Evolutionary conservation across 306 rosid species (phyloP), one percentile per base, ranked within the genome.

Genomic region (Citrullus colocynthis): DNA sequence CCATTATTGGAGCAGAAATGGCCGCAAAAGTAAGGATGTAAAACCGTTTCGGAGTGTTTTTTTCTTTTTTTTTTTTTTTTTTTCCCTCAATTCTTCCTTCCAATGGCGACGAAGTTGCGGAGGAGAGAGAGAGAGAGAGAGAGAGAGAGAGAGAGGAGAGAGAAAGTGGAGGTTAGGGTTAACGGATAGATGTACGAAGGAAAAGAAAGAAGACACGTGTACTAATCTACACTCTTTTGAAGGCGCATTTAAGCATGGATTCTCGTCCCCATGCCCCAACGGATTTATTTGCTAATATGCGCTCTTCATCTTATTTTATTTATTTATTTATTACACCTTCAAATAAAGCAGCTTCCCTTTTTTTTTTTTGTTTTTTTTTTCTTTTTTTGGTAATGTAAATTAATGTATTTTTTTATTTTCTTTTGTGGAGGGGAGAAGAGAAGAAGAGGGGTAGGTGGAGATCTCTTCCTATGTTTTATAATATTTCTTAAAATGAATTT

Each of bases 121-220:
- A 72, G 54, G 21, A 6, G 48, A 59, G 81, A 82, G 86, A 82
- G 81, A 69, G 77, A 56, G 83, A 54, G 3, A 49, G 24, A 24
- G 24, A 24, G 24, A 74, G 76, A 63, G 83, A 82, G 49, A 79
- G 82, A 2, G 34, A 21, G 20, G 76, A 45, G 74, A 60, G 78
- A 62, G 82, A 78, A 52, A 63, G 55, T 0, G 59, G 62, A 64
- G 72, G 42, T 69, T 66, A 84, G 88, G 88, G 89, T 70, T 85
- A 93, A 91, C 98, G 98, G 97, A 89, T 86, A 85, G 89, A 88
- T 85, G 88, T 76, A 80, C 74, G 86, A 80, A 85, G 90, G 84
- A 76, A 85, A 83, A 87, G 85, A 81, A 83, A 58, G 42, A 1
- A 51, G 90, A 85, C 96, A 90, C 96, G 97, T 94, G 97, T 87